Percentiles rank a stretch among this genome's conserved stretches.
phyloP scores from a whole-genome alignment of 352 stramenopile genomes.

The Phytophthora fragariaefolia region DNA sequence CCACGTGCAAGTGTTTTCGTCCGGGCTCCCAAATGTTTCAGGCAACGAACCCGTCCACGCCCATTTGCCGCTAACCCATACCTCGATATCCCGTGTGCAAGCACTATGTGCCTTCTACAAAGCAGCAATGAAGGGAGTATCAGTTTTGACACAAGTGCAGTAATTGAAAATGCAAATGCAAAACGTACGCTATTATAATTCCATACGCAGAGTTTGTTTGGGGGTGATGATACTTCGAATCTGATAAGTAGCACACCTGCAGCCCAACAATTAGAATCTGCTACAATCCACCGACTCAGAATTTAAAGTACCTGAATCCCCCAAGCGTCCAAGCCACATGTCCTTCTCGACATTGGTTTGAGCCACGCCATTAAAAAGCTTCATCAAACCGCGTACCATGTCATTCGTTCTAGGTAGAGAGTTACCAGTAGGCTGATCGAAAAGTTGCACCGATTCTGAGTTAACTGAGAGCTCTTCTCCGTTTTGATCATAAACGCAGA shows the following conservation, averaged over 20 bases:
- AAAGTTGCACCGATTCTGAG: constrained; percentile 53
- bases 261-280: neutral
- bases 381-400: constrained; percentile 65
- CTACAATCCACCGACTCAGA: neutral
- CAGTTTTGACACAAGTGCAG: neutral
- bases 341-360: constrained; percentile 75
- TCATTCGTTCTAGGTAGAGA: constrained; percentile 66
- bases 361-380: constrained; percentile 64
- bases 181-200: constrained; percentile 80
- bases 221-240: constrained; percentile 48
- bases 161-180: neutral
- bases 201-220: constrained; percentile 81
- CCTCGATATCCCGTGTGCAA: constrained; percentile 71
- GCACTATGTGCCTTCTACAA: constrained; percentile 48
- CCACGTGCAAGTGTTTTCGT: constrained; percentile 75
- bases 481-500: constrained; percentile 71
- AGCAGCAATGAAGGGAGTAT: neutral
- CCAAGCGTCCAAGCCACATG: constrained; percentile 79
- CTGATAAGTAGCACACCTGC: constrained; percentile 60
- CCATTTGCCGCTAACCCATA: constrained; percentile 62
- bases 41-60: constrained; percentile 81
- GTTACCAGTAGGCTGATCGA: constrained; percentile 50
- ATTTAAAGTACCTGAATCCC: constrained; percentile 47
- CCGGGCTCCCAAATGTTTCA: constrained; percentile 71
- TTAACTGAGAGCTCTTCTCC: constrained; percentile 64